A percentile compares a stretch with the other conserved stretches of the same genome.
phyloP scores from a whole-genome alignment of 108 stramenopile species.

The Cyclotella kingstonii region DNA sequence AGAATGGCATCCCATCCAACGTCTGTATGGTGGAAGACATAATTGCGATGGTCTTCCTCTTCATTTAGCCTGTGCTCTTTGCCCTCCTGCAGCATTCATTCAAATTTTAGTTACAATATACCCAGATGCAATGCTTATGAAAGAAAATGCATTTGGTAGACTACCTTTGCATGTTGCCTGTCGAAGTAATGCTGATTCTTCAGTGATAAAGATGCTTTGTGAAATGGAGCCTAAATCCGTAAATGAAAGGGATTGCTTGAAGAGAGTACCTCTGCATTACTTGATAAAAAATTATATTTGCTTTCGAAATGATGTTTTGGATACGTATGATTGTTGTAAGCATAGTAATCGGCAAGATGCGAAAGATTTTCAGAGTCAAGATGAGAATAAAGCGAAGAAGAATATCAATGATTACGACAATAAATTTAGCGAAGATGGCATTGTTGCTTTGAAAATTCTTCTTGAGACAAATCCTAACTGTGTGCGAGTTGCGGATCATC shows the following conservation, averaged over 20 bases:
- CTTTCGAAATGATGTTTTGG: slow-evolving; percentile 15
- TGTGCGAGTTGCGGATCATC: slow-evolving; percentile 32
- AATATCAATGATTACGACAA: neutral
- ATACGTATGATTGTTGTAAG: neutral
- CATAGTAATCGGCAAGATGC: neutral
- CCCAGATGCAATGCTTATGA: slow-evolving; percentile 25
- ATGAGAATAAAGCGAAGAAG: neutral
- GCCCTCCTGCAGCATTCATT: slow-evolving; percentile 32
- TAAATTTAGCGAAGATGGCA: slow-evolving; percentile 16
- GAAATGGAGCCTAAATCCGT: slow-evolving; percentile 36
- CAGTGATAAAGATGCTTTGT: slow-evolving; percentile 30
- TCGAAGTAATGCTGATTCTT: slow-evolving; percentile 31
- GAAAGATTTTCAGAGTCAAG: neutral
- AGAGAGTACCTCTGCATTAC: slow-evolving; percentile 35
- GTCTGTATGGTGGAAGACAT: slow-evolving; percentile 32
- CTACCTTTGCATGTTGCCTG: slow-evolving; percentile 37
- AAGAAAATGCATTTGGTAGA: slow-evolving; percentile 40
- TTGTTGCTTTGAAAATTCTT: slow-evolving; percentile 19
- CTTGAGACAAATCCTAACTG: slow-evolving; percentile 21
- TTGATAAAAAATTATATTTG: slow-evolving; percentile 34
- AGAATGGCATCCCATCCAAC: slow-evolving; percentile 29
- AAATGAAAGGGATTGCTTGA: slow-evolving; percentile 28
- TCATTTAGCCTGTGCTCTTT: slow-evolving; percentile 30
- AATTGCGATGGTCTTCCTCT: slow-evolving; percentile 32
- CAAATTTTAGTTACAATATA: slow-evolving; percentile 10